phyloP scores from a whole-genome alignment of 768 basidiomycete species.

The Omphalotus guepiniiformis region DNA sequence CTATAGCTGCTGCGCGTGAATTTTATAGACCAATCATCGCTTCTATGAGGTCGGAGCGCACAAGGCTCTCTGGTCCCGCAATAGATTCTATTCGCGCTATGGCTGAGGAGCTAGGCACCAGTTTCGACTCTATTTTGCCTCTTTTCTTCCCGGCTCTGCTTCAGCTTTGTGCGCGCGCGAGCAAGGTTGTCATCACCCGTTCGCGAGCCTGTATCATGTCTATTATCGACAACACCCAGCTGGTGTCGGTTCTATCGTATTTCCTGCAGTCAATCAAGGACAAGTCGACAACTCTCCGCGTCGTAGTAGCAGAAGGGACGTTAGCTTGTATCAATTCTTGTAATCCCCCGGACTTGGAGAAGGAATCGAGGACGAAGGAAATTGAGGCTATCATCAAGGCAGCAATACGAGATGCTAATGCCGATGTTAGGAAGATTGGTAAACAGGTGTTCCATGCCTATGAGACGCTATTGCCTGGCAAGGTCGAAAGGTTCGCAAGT shows the following conservation, averaged over 20 bases:
- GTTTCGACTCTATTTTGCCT: constrained; percentile 66
- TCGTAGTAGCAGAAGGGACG: constrained; percentile 62
- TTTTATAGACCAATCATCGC: constrained; percentile 49
- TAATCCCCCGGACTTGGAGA: constrained; percentile 78
- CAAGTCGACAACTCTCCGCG: constrained; percentile 61
- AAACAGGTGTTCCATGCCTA: constrained; percentile 76
- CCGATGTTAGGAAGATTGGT: constrained; percentile 67
- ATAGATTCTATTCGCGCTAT: constrained; percentile 57
- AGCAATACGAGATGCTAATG: constrained; percentile 68
- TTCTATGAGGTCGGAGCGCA: constrained; percentile 70
- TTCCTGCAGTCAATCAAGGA: constrained; percentile 59
- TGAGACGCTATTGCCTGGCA: constrained; percentile 59
- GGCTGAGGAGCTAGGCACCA: constrained; percentile 49
- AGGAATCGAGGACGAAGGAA: constrained; percentile 56
- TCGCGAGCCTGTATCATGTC: constrained; percentile 55
- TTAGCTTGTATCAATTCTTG: constrained; percentile 67
- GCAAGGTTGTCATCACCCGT: constrained; percentile 72
- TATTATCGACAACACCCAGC: constrained; percentile 65
- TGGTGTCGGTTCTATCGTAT: constrained; percentile 57
- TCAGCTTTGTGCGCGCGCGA: constrained; percentile 63
- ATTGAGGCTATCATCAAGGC: constrained; percentile 67
- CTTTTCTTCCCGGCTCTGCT: constrained; percentile 68
- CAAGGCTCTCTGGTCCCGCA: constrained; percentile 62
- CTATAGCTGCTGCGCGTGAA: constrained; percentile 47
- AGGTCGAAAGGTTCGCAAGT: constrained; percentile 55